phyloP scores from a whole-genome alignment of 2,329 filamentous ascomycete genomes.

The Ophiocordyceps australis region DNA sequence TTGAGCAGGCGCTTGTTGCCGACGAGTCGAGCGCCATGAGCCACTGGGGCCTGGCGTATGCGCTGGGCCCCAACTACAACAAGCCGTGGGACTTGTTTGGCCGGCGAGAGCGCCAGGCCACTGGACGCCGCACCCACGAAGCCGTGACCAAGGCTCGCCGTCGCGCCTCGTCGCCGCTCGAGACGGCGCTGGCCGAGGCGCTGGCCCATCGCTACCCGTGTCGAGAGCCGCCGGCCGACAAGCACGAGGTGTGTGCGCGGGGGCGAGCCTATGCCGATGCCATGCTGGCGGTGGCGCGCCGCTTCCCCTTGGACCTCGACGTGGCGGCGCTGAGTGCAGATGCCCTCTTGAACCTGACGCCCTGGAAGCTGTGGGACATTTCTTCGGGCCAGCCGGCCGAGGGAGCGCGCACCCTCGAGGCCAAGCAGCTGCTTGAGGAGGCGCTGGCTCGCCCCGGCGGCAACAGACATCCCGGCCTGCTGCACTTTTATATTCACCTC shows the following conservation, averaged over 20 bases:
- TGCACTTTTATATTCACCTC: constrained; percentile 62
- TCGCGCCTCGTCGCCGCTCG: constrained; percentile 14
- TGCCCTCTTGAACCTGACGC: constrained; percentile 27
- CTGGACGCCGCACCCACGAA: constrained; percentile 18
- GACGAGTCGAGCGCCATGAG: constrained; percentile 42
- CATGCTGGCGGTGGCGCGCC: constrained; percentile 17
- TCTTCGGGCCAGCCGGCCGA: constrained; percentile 13
- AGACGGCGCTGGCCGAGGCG: constrained; percentile 45
- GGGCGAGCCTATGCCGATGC: constrained; percentile 16
- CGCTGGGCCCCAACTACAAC: constrained; percentile 58
- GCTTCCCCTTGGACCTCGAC: constrained; percentile 20
- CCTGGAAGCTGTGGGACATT: constrained; percentile 25
- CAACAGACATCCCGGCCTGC: constrained; percentile 44
- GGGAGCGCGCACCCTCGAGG: constrained; percentile 13
- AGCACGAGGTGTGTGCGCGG: constrained; percentile 25
- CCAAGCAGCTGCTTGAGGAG: constrained; percentile 14
- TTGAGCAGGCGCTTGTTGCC: constrained; percentile 34
- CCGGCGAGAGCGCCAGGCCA: constrained; percentile 32
- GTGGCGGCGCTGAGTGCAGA: constrained; percentile 18
- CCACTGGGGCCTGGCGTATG: constrained; percentile 54
- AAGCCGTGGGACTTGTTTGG: constrained; percentile 63
- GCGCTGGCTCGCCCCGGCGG: constrained; percentile 26
- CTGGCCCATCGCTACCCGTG: constrained; percentile 41
- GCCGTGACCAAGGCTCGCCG: constrained; percentile 11
- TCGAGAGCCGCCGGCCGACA: constrained; percentile 20